phyloP scores from a whole-genome alignment of 2,329 filamentous ascomycete species.

The Beauveria varroae region DNA sequence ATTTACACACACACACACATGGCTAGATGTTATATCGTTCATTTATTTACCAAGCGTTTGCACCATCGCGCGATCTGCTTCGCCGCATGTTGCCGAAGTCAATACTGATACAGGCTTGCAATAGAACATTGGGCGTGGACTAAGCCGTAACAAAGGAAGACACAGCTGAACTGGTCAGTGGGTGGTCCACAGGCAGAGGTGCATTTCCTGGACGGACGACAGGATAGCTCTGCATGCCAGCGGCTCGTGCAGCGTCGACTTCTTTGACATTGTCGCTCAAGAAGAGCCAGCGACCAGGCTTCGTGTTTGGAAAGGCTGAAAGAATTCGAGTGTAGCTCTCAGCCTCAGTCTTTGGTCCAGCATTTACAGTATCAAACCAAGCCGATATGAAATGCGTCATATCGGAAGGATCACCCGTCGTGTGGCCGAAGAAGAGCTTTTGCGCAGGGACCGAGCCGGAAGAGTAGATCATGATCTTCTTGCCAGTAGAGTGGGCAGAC shows the following conservation, averaged over 20 bases:
- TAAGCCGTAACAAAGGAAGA: not conserved
- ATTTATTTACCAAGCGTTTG: not conserved
- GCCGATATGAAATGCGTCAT: slow-evolving; percentile 51
- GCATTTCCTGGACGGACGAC: slow-evolving; percentile 65
- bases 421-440: slow-evolving; percentile 69
- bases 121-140: not conserved
- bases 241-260: slow-evolving; percentile 52
- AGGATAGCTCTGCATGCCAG: slow-evolving; percentile 56
- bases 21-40: not conserved
- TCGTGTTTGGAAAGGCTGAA: slow-evolving; percentile 31
- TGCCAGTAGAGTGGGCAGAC: slow-evolving; percentile 47
- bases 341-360: slow-evolving; percentile 62
- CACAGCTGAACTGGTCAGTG: slow-evolving; percentile 26
- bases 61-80: not conserved
- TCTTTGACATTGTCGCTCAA: slow-evolving; percentile 72
- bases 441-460: slow-evolving; percentile 75
- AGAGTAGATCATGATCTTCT: slow-evolving; percentile 68
- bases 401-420: slow-evolving; percentile 50
- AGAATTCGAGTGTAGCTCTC: slow-evolving; percentile 62
- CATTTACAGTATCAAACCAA: slow-evolving; percentile 77
- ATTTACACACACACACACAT: no score
- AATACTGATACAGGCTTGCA: no score
- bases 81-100: not conserved
- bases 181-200: slow-evolving; percentile 44
- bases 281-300: slow-evolving; percentile 58